Base-by-base conservation (phyloP, 2,329 filamentous ascomycete species). In the Venturia asperata region DNA sequence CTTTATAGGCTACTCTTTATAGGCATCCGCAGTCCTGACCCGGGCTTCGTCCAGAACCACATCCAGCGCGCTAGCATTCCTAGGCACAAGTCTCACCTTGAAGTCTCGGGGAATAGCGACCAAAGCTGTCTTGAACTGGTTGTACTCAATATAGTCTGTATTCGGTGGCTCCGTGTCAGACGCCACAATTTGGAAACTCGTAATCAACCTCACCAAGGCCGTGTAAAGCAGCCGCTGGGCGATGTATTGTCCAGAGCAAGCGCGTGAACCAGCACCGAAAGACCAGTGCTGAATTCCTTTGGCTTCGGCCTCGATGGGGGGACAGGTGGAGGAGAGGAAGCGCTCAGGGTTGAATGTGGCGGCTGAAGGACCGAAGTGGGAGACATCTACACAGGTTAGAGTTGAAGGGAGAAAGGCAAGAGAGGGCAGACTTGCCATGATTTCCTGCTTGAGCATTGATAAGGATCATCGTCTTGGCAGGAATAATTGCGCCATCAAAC, bases 111-210 rank as follows among this genome's bases (percentile, higher is more conserved):
- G 84, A 62, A 86, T 85, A 0, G 84, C 84, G 15, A 86, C 83
- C 42, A 86, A 69, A 0, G 83, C 83, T 1, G 79, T 81, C 73
- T 86, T 85, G 69, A 85, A 80, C 69, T 82, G 78, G 68, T 86
- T 86, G 69, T 86, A 86, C 5, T 86, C 83, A 5, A 86, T 80
- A 67, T 86, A 86, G 70, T 86, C 83, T 0, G 83, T 85, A 68
- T 85, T 86, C 0, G 83, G 84, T 0, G 83, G 83, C 55, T 79
- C 73, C 0, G 71, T 69, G 62, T 80, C 75, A 68, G 76, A 78
- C 30, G 82, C 76, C 41, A 82, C 77, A 64, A 83, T 80, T 67
- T 75, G 77, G 72, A 81, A 84, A 10, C 77, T 76, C 3, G 77
- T 75, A n/a, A 83, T 67, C 1, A 83, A 72, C 3, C 82, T 77